Conservation (phyloP, 2,329 filamentous ascomycete genomes). For the Penicillium nordicum region DNA sequence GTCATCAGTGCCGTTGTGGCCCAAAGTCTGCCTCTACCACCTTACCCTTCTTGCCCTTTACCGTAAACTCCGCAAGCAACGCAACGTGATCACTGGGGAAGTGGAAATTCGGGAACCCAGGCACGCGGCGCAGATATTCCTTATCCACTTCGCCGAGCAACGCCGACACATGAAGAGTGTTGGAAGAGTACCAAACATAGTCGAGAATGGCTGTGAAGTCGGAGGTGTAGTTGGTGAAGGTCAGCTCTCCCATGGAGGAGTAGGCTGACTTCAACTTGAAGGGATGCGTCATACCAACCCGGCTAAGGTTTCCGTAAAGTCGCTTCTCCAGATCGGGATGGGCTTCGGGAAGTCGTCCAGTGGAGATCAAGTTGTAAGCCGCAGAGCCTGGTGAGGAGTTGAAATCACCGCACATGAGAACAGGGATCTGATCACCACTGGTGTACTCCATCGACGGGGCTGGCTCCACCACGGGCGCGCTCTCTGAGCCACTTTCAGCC, state of each 20-base stretch:
- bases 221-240: conserved; percentile 95
- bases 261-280: conserved; percentile 94
- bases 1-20: conserved; percentile 42
- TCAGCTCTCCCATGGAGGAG: conserved; percentile 75
- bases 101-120: conserved; percentile 90
- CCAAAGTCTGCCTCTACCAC: conserved; percentile 63
- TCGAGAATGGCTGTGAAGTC: conserved; percentile 91
- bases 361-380: conserved; percentile 84
- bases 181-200: conserved; percentile 97
- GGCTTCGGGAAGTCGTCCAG: conserved; percentile 71
- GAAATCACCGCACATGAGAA: conserved; percentile 92
- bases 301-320: conserved; percentile 90
- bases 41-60: conserved; percentile 84
- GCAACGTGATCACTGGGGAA: conserved; percentile 92
- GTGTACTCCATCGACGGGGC: conserved; percentile 83
- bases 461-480: conserved; percentile 55
- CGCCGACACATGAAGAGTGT: conserved; percentile 77
- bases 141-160: conserved; percentile 83
- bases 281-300: conserved; percentile 87
- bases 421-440: conserved; percentile 79
- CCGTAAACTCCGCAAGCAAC: conserved; percentile 81
- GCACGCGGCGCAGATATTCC: conserved; percentile 78
- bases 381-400: conserved; percentile 86
- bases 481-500: conserved; percentile 43
- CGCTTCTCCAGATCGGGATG: conserved; percentile 76